phyloP scores from a whole-genome alignment of 1,284 basidiomycete species.

The Sporisorium graminicola region DNA sequence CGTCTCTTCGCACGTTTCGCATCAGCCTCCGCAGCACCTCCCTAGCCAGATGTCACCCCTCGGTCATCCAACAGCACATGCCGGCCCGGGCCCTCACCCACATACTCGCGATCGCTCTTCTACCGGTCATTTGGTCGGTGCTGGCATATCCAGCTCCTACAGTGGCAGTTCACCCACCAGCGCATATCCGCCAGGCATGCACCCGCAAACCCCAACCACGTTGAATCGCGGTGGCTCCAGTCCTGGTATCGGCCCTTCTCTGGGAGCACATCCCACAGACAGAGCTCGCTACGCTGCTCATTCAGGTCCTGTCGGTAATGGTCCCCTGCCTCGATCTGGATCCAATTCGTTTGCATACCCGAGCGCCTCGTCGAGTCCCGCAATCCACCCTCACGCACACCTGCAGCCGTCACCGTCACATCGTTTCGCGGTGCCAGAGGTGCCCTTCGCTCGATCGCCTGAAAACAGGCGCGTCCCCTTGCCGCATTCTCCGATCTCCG shows the following conservation, averaged over 20 bases:
- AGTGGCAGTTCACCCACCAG: conserved; percentile 29
- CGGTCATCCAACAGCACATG: conserved; percentile 12
- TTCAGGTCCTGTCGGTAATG: conserved; percentile 16
- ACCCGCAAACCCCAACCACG: conserved; percentile 18
- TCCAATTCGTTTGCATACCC: conserved; percentile 26
- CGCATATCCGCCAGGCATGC: conserved; percentile 20
- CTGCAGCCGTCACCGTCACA: conserved; percentile 52
- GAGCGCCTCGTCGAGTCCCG: conserved; percentile 47
- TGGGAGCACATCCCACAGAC: conserved; percentile 20
- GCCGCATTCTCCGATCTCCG: conserved; percentile 32
- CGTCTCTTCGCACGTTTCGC: conserved; percentile 41
- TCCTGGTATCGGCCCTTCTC: conserved; percentile 24
- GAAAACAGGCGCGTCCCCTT: conserved; percentile 35
- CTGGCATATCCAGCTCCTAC: conserved; percentile 11
- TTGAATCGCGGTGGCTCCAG: conserved; percentile 38
- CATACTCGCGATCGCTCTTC: conserved; percentile 24
- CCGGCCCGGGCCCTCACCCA: not conserved
- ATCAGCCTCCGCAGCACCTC: conserved; percentile 24
- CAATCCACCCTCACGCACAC: conserved; percentile 20
- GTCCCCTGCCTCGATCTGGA: conserved; percentile 23
- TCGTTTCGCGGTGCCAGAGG: conserved; percentile 46
- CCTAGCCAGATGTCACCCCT: conserved; percentile 33
- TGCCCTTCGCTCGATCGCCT: conserved; percentile 39
- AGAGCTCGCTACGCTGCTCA: conserved; percentile 26
- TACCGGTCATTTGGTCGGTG: not conserved